Percentiles rank a stretch among this genome's conserved stretches.
Evolutionary conservation across 2,329 filamentous ascomycete genomes (phyloP).

Genomic region (Orbilia quercus): DNA sequence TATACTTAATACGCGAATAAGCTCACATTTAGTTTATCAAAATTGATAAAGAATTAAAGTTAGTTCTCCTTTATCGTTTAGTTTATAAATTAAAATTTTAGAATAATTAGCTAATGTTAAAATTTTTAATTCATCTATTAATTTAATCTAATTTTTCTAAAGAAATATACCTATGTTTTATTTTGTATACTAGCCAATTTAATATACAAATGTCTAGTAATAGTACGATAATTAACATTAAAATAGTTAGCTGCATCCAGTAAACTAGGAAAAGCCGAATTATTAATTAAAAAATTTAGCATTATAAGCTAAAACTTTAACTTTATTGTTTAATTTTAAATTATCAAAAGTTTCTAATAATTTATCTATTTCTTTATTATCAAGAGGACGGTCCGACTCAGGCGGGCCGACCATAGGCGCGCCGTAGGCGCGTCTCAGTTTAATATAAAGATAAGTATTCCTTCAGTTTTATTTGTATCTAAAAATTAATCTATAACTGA

Average conservation of each 20-base stretch:
- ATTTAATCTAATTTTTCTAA: slow-evolving; percentile 34
- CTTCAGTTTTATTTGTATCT: background rate
- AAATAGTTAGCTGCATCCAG: slow-evolving; percentile 45
- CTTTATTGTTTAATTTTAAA: slow-evolving; percentile 7
- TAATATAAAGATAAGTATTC: slow-evolving; percentile 1
- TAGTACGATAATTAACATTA: slow-evolving; percentile 54
- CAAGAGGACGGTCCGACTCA: background rate
- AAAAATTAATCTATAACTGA: slow-evolving; percentile 6
- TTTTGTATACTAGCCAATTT: slow-evolving; percentile 48
- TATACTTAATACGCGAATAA: slow-evolving; percentile 20
- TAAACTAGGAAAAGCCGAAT: slow-evolving; percentile 49
- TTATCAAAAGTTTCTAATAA: slow-evolving; percentile 5
- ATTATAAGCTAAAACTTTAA: slow-evolving; percentile 47
- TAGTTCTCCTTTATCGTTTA: slow-evolving; percentile 31
- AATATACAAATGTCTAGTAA: slow-evolving; percentile 52
- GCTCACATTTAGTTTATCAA: slow-evolving; percentile 51
- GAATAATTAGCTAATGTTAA: slow-evolving; percentile 16
- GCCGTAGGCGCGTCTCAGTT: background rate
- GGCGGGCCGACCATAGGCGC: slow-evolving; percentile 1
- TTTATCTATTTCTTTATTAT: slow-evolving; percentile 10
- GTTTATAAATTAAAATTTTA: slow-evolving; percentile 44
- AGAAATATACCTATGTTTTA: slow-evolving; percentile 44
- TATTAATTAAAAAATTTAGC: slow-evolving; percentile 51
- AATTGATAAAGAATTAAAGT: slow-evolving; percentile 44
- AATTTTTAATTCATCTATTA: slow-evolving; percentile 38